Evolutionary conservation across 1,139 yeast genomes (phyloP), one percentile per base, ranked within the genome.

Genomic region (Magnusiomyces paraingens): DNA sequence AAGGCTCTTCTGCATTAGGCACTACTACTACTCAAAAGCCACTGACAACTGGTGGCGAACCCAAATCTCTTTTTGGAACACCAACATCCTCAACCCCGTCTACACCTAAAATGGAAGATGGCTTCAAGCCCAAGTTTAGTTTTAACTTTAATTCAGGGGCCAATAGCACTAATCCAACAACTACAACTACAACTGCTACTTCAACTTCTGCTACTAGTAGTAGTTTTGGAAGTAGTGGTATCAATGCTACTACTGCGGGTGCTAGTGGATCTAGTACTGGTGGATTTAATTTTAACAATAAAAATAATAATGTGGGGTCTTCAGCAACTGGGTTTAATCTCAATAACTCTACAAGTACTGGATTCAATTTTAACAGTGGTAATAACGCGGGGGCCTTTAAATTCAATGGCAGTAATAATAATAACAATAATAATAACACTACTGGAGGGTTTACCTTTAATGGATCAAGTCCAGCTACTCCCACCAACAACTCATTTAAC

Each of bases 261-360:
- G 18, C 41, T 14, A 38, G 18, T 38, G 41, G 41, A 38, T n/a
- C 41, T 17, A 10, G 18, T 38, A 38, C 41, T 17, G 12, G 18
- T 5, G 18, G 18, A 5, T n/a, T 17, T 38, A 38, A 6, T 10
- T 5, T 17, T 4, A 38, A 4, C 18, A 38, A n/a, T 10, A 38
- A 11, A 11, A 35, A n/a, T 17, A 38, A 38, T 38, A 17, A 17
- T 17, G 29, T 49, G 3, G 53, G 50, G 14, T 41, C 50, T 3
- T 36, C 55, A 26, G 35, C 42, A 8, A 14, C 32, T 29, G 41
- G 20, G 8, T 50, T 44, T 43, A 43, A 21, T 17, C 41, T 49
- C 38, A 43, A 43, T 43, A 47, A 35, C 29, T 14, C 51, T 21
- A 14, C 21, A n/a, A 17, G 20, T 18, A 14, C 50, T n/a, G 38